Percentiles rank a stretch among this genome's conserved stretches.
These are phyloP conservation scores for Cryptococcus hybrid DNA, from an alignment of 1,284 basidiomycete genomes.

Conservation along the genomic window DNA sequence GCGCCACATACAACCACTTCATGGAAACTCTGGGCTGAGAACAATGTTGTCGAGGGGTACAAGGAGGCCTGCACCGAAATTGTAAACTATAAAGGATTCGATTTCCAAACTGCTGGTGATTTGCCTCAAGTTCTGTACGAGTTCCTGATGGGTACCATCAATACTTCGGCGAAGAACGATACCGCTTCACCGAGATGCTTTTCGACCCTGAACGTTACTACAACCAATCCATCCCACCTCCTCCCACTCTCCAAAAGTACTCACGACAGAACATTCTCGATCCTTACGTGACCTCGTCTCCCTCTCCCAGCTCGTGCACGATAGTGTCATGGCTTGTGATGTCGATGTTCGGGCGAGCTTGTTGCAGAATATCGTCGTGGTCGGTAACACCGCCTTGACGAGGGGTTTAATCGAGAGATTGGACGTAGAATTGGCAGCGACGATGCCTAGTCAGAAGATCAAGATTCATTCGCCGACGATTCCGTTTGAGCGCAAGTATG, in stretches of 20 bases:
- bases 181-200: conserved; percentile 81
- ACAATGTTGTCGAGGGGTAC: conserved; percentile 87
- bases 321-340: conserved; percentile 81
- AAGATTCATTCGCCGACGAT: conserved; percentile 91
- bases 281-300: conserved; percentile 55
- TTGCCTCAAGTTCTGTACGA: conserved; percentile 62
- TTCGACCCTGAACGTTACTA: conserved; percentile 79
- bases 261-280: conserved; percentile 60
- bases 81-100: conserved; percentile 39
- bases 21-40: conserved; percentile 81
- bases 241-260: conserved; percentile 38
- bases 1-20: conserved; percentile 68
- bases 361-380: conserved; percentile 89
- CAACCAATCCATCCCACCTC: conserved; percentile 37
- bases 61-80: conserved; percentile 84
- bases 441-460: conserved; percentile 67
- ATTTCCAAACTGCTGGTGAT: conserved; percentile 33
- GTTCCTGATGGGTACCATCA: conserved; percentile 91
- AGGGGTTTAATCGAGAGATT: conserved; percentile 84
- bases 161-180: conserved; percentile 79
- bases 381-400: conserved; percentile 85
- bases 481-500: conserved; percentile 79
- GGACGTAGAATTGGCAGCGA: conserved; percentile 69
- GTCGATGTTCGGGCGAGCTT: conserved; percentile 87
- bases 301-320: conserved; percentile 72